phyloP scores from a whole-genome alignment of 1,284 basidiomycete species.

The Irpex rosettiformis region DNA sequence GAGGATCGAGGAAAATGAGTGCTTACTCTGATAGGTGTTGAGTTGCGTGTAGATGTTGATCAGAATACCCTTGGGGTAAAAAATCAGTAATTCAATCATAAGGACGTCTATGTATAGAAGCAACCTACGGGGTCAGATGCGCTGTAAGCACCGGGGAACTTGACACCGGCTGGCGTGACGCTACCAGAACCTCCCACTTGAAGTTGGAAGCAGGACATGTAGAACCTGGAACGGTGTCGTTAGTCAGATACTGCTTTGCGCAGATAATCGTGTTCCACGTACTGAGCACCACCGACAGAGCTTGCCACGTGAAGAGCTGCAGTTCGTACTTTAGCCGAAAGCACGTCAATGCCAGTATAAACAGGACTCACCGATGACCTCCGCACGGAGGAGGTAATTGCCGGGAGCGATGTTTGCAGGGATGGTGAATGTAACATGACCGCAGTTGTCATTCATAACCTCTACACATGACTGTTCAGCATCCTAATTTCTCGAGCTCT shows the following conservation, averaged over 20 bases:
- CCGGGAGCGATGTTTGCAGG: constrained; percentile 44
- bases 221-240: constrained; percentile 32
- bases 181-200: constrained; percentile 38
- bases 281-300: constrained; percentile 43
- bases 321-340: neutral
- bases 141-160: constrained; percentile 44
- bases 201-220: constrained; percentile 50
- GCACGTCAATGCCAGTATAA: neutral
- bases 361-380: constrained; percentile 42
- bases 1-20: neutral
- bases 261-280: constrained; percentile 2
- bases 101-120: neutral
- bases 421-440: constrained; percentile 47
- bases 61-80: constrained; percentile 27
- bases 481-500: neutral
- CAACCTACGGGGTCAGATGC: constrained; percentile 34
- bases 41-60: constrained; percentile 38
- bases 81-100: neutral
- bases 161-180: constrained; percentile 39
- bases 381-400: constrained; percentile 49
- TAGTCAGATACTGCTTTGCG: neutral
- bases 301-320: constrained; percentile 45
- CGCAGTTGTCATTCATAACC: constrained; percentile 41
- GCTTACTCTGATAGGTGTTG: constrained; percentile 34
- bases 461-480: neutral